Conservation (phyloP, 805 yeast species). For the Maudiozyma saulgeensis region DNA sequence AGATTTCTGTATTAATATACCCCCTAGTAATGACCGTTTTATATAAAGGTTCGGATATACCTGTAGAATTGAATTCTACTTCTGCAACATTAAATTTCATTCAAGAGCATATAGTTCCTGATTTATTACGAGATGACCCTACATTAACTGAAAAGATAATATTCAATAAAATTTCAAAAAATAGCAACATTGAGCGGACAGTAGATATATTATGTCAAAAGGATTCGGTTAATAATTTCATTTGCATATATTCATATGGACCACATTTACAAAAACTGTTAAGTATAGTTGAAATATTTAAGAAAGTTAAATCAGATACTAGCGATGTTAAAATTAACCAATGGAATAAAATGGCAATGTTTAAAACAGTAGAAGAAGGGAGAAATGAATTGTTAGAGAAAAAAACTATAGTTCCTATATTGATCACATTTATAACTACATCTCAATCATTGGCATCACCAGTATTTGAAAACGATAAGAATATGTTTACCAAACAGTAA, state of each 20-base stretch:
- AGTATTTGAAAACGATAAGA: conserved; percentile 4
- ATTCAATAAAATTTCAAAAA: conserved; percentile 12
- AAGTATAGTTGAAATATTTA: conserved; percentile 19
- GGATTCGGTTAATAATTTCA: neutral
- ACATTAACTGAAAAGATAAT: neutral
- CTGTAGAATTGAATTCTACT: conserved; percentile 9
- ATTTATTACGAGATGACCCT: conserved; percentile 5
- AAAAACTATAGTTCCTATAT: conserved; percentile 4
- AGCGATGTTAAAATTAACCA: conserved; percentile 7
- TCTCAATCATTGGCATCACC: neutral
- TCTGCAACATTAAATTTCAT: conserved; percentile 11
- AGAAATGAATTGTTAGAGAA: conserved; percentile 21
- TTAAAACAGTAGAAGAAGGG: conserved; percentile 14
- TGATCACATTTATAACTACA: conserved; percentile 1
- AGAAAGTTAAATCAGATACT: conserved; percentile 4
- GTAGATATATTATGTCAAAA: conserved; percentile 10
- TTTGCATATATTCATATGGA: conserved; percentile 20
- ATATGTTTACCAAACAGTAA: conserved; percentile 11
- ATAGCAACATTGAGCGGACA: conserved; percentile 15
- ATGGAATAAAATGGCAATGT: conserved; percentile 18
- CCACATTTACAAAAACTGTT: conserved; percentile 22
- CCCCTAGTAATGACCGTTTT: conserved; percentile 2
- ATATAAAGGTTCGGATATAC: conserved; percentile 8
- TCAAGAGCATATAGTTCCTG: conserved; percentile 11
- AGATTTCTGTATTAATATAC: no score